Evolutionary conservation across 805 yeast species (phyloP), one percentile per base, ranked within the genome.

Genomic region (Candida peoriensis): DNA sequence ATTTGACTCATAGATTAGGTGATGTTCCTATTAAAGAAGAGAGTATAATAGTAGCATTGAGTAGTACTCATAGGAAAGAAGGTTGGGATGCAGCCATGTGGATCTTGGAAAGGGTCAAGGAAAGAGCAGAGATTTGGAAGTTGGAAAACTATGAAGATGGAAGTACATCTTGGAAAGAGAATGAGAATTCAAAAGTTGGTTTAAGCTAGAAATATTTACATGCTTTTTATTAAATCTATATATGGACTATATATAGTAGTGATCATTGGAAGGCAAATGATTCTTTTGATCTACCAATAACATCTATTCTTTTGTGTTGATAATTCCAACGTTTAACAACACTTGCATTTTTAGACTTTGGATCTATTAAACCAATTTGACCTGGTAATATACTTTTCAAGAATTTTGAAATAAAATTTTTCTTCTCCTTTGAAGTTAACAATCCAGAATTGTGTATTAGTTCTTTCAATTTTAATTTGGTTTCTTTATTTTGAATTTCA

Each of bases 311-410:
- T 44, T 74, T 65, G 30, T 66, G 66, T 16, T 61, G 67, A 36
- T 76, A 73, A 54, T 85, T 78, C 72, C 79, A 85, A 38, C 78
- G 70, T 46, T 72, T 71, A 36, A 72, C 64, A 11, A 72, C 64
- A 25, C 66, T 57, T n/a, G 68, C 39, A 11, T 34, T 34, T 26
- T 34, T 38, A 20, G 35, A 34, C 3, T 28, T 25, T 25, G 28
- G 28, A 16, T 6, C 4, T 4, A 25, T 19, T 3, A 67, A 46
- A 15, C 70, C 70, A 13, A 64, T 65, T 9, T 64, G 48, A 47
- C 71, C 74, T 3, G 88, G 81, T 39, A 68, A 51, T 4, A 77
- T 72, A 8, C 72, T 66, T 38, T 81, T 80, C 47, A 80, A 59
- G 60, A 57, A 83, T 42, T 53, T 57, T 42, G 39, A 39, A 22